These are phyloP conservation scores for Ceratobasidium sp. DNA, from an alignment of 1,284 basidiomycete genomes.

Conservation along the genomic window DNA sequence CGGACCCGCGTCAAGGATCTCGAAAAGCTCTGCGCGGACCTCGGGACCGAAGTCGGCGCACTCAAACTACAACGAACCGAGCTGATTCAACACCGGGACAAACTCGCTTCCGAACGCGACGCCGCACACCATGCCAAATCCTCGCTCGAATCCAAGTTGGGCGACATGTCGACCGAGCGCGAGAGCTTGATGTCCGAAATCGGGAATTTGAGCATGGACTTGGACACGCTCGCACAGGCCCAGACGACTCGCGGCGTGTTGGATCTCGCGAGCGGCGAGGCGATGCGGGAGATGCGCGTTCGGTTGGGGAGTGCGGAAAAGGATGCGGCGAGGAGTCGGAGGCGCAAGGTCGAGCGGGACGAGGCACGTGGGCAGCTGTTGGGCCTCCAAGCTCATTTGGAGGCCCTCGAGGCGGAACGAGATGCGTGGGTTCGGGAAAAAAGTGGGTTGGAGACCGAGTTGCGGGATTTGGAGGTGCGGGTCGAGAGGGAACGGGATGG, in stretches of 20 bases:
- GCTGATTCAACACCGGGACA: not conserved
- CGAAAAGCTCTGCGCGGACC: constrained; percentile 16
- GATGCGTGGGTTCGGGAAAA: not conserved
- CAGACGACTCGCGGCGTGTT: not conserved
- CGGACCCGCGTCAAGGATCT: constrained; percentile 12
- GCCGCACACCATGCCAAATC: not conserved
- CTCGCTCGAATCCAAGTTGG: not conserved
- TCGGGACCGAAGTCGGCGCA: constrained; percentile 15
- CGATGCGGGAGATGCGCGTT: constrained; percentile 17
- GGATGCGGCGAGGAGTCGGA: constrained; percentile 16
- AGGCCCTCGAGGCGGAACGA: not conserved
- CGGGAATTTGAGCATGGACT: constrained; percentile 17
- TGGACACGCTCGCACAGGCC: not conserved
- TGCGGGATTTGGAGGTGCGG: constrained; percentile 32
- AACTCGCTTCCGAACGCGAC: not conserved
- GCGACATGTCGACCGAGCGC: constrained; percentile 7
- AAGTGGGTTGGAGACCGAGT: not conserved
- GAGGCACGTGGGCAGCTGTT: not conserved
- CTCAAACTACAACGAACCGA: not conserved
- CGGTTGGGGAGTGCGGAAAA: constrained; percentile 6
- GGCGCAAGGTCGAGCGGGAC: constrained; percentile 24
- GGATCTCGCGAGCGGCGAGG: not conserved
- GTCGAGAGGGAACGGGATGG: constrained; percentile 33
- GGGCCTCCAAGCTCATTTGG: constrained; percentile 1
- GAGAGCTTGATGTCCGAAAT: constrained; percentile 18